Percentiles rank a stretch among this genome's conserved stretches.
These are phyloP conservation scores for Sporisorium exsertum DNA, from an alignment of 1,284 basidiomycete genomes.

Conservation along the genomic window DNA sequence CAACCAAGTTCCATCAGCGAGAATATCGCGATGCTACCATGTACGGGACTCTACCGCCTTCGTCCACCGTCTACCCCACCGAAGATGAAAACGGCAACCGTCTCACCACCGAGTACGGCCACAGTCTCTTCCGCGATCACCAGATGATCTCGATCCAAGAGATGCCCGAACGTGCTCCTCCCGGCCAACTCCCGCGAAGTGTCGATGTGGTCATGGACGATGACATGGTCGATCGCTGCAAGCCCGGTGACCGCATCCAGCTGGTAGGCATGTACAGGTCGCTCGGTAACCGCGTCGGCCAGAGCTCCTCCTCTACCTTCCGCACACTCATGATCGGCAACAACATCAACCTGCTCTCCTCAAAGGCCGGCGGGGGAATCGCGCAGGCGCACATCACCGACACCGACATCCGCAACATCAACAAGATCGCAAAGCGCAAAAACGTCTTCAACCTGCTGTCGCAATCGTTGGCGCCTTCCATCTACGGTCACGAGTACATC, in stretches of 20 bases:
- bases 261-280: conserved; percentile 95
- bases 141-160: conserved; percentile 98
- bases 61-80: conserved; percentile 76
- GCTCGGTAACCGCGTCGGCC: conserved; percentile 81
- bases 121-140: conserved; percentile 93
- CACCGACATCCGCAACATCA: conserved; percentile 95
- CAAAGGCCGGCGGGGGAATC: conserved; percentile 94
- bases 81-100: conserved; percentile 88
- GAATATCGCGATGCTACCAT: conserved; percentile 95
- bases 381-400: conserved; percentile 93
- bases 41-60: conserved; percentile 75
- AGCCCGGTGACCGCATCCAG: conserved; percentile 97
- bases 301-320: conserved; percentile 80
- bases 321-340: conserved; percentile 95
- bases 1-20: conserved; percentile 84
- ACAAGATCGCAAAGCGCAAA: conserved; percentile 84
- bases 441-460: conserved; percentile 91
- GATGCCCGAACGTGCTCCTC: conserved; percentile 98
- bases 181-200: conserved; percentile 94
- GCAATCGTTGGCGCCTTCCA: conserved; percentile 95
- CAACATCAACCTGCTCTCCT: conserved; percentile 94
- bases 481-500: conserved; percentile 95
- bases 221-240: conserved; percentile 95
- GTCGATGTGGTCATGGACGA: conserved; percentile 96
- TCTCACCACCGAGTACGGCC: conserved; percentile 91